phyloP scores from a whole-genome alignment of 2,329 filamentous ascomycete species.

The Penicillium sp. region DNA sequence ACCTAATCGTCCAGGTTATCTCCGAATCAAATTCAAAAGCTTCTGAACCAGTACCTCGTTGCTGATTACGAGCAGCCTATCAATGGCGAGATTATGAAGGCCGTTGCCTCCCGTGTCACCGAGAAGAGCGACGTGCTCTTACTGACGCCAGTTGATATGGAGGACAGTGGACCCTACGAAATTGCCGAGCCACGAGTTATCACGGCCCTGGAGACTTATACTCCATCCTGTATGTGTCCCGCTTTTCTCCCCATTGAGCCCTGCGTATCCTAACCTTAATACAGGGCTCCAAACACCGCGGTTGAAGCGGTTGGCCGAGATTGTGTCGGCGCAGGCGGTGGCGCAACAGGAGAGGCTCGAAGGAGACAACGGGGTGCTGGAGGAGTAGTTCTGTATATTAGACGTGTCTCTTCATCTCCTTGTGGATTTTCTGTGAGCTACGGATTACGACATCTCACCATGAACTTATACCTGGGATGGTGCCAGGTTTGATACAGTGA shows the following conservation, averaged over 20 bases:
- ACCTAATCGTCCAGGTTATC: conserved; percentile 65
- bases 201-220: conserved; percentile 95
- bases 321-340: conserved; percentile 93
- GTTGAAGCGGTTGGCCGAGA: conserved; percentile 94
- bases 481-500: conserved; percentile 24
- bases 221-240: conserved; percentile 78
- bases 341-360: conserved; percentile 89
- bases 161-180: conserved; percentile 96
- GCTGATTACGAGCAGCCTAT: conserved; percentile 99
- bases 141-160: conserved; percentile 94
- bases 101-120: conserved; percentile 91
- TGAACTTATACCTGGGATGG: conserved; percentile 17
- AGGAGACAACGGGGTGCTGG: conserved; percentile 29
- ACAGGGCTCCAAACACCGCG: conserved; percentile 92
- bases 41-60: conserved; percentile 96
- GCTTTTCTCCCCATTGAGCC: background rate
- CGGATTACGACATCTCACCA: conserved; percentile 27
- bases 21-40: conserved; percentile 97
- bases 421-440: conserved; percentile 24
- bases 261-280: conserved; percentile 4
- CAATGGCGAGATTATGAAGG: conserved; percentile 99
- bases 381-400: conserved; percentile 31
- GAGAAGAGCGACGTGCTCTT: conserved; percentile 98
- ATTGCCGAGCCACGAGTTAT: conserved; percentile 96
- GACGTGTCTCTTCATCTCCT: conserved; percentile 15